Evolutionary conservation across 768 basidiomycete genomes (phyloP).

Genomic region (Boletus huronensis): DNA sequence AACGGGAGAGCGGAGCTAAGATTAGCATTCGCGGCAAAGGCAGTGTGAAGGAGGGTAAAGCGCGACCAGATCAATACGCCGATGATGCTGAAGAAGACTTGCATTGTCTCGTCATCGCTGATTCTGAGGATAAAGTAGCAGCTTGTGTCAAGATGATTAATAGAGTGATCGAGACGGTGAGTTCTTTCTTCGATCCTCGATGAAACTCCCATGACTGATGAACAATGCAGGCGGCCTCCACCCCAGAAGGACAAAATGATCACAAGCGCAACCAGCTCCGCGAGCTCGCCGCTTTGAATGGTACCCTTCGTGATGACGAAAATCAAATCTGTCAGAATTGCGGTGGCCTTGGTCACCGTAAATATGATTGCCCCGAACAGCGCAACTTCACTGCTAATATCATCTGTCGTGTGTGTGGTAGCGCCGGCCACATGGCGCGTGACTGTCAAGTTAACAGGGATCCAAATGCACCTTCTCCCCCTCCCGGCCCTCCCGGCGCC

Average conservation of each 20-base stretch:
- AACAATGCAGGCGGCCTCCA: conserved; percentile 81
- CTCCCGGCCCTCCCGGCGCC: conserved; percentile 33
- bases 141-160: conserved; percentile 95
- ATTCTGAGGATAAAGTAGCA: conserved; percentile 87
- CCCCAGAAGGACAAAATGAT: conserved; percentile 98
- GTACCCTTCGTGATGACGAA: conserved; percentile 98
- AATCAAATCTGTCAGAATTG: conserved; percentile 99
- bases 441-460: conserved; percentile 95
- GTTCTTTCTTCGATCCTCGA: conserved; percentile 24
- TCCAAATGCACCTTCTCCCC: conserved; percentile 65
- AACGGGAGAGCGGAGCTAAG: conserved; percentile 95
- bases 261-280: conserved; percentile 99
- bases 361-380: conserved; percentile 99
- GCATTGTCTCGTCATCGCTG: conserved; percentile 94
- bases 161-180: conserved; percentile 94
- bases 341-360: conserved; percentile 90
- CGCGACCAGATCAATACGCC: conserved; percentile 88
- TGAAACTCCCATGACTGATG: background rate
- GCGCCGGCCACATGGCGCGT: conserved; percentile 98
- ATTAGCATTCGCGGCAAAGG: conserved; percentile 98
- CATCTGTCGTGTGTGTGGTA: conserved; percentile 97
- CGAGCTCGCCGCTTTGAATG: conserved; percentile 95
- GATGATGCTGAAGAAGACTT: conserved; percentile 99
- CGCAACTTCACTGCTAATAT: conserved; percentile 99
- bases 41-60: conserved; percentile 98